Base-by-base conservation (phyloP, 2,329 filamentous ascomycete species). In the Colletotrichum australisinense region DNA sequence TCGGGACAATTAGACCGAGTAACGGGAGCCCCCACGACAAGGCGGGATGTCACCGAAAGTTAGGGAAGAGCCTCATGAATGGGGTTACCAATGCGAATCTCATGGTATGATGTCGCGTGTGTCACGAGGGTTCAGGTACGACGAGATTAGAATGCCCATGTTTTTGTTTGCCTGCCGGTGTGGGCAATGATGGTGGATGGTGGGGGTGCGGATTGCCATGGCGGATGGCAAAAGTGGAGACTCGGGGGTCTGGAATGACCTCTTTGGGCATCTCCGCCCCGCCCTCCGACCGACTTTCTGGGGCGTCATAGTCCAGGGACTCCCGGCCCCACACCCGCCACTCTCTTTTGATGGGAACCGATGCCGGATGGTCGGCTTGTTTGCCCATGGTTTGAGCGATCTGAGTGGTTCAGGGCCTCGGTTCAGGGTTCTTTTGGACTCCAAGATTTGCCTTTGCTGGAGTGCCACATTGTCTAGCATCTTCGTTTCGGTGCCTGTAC, bases 181-280 rank as follows among this genome's bases (percentile, higher is more conserved):
- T 57, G 63, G 42, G 63, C 62, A 26, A 66, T 14, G 16, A 26
- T 22, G 42, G 19, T 49, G 42, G 11, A n/a, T 1, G 19, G 8
- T 49, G 42, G 42, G 42, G 42, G 26, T 4, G 19, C 42, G 19
- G 42, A n/a, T 49, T 49, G 19, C 42, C 19, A 49, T 49, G 68
- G 28, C 42, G 69, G 57, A 63, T 58, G 66, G 26, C n/a, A 58
- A 56, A 16, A 35, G 46, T 52, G 49, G 55, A 32, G 28, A 28
- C 16, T 35, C 38, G 38, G 38, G 16, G 19, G 38, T 42, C 38
- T 63, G 42, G 65, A 57, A 30, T 38, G 24, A 64, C 38, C 73
- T 66, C 58, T 52, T 75, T 73, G 70, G 73, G 73, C 66, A 70
- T 66, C 70, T 73, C 73, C 73, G 73, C 73, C 62, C 69, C 69